phyloP scores from a whole-genome alignment of 768 basidiomycete genomes.

The Ephemerocybe angulata region DNA sequence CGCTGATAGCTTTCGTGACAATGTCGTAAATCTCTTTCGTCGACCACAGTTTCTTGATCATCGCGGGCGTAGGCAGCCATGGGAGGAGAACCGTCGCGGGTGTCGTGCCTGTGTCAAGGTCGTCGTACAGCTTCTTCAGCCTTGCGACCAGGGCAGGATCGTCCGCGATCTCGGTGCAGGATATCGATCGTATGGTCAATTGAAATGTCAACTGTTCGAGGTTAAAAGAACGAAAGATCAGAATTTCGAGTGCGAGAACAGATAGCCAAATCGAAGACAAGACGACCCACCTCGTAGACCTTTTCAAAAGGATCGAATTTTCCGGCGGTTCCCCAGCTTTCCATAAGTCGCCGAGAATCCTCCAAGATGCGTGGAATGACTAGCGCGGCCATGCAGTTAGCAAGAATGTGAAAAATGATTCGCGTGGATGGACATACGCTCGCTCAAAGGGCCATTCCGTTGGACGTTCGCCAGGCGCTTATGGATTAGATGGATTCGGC shows the following conservation, averaged over 20 bases:
- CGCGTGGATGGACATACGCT: conserved; percentile 43
- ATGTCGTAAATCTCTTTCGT: conserved; percentile 78
- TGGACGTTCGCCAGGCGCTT: conserved; percentile 66
- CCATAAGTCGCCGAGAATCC: conserved; percentile 60
- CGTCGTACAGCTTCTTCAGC: conserved; percentile 63
- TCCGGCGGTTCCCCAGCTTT: conserved; percentile 62
- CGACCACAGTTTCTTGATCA: conserved; percentile 65
- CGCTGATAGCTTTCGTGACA: conserved; percentile 50
- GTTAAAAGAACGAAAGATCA: too few relatives aligned
- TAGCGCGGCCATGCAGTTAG: conserved; percentile 21
- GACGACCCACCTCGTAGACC: conserved; percentile 55
- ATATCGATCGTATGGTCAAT: conserved; percentile 62
- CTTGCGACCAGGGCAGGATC: conserved; percentile 58
- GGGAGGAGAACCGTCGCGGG: conserved; percentile 70
- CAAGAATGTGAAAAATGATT: not conserved
- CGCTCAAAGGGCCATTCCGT: conserved; percentile 54
- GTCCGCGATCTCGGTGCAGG: conserved; percentile 67
- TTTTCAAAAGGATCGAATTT: conserved; percentile 69
- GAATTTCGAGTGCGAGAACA: not conserved
- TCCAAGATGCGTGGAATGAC: conserved; percentile 64
- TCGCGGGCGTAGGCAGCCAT: conserved; percentile 73
- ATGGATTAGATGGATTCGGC: conserved; percentile 62
- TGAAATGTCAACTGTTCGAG: conserved; percentile 62
- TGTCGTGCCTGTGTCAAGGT: conserved; percentile 66
- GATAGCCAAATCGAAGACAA: conserved; percentile 3